These are phyloP conservation scores for Pseudogymnoascus verrucosus DNA, from an alignment of 2,329 filamentous ascomycete genomes.

Conservation along the genomic window DNA sequence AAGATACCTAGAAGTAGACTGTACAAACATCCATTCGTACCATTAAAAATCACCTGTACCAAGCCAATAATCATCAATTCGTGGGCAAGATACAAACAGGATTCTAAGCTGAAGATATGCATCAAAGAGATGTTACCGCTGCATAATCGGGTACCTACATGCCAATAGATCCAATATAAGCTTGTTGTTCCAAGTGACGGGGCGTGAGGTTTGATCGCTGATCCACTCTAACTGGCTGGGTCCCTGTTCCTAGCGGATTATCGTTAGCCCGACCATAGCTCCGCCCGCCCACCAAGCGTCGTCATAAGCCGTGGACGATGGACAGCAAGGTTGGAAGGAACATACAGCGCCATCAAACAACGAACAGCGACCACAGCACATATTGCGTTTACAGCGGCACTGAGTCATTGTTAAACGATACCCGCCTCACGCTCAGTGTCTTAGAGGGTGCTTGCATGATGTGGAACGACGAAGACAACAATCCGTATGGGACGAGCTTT, in stretches of 20 bases:
- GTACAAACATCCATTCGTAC: not conserved
- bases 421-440: not conserved
- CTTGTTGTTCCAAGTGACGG: not conserved
- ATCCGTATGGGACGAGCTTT: slow-evolving; percentile 87
- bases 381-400: not conserved
- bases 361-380: not conserved
- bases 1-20: slow-evolving; percentile 32
- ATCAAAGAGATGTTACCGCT: not conserved
- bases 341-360: slow-evolving; percentile 1
- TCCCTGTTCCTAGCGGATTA: slow-evolving; percentile 2
- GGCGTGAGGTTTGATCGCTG: not conserved
- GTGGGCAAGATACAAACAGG: not conserved
- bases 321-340: slow-evolving; percentile 6
- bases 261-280: not conserved
- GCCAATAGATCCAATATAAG: not conserved
- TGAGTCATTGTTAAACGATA: not conserved
- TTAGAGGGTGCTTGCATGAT: slow-evolving; percentile 42
- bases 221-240: slow-evolving; percentile 5
- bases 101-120: not conserved
- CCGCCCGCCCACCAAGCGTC: slow-evolving; percentile 4
- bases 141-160: not conserved
- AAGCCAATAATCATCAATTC: not conserved
- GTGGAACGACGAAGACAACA: slow-evolving; percentile 99
- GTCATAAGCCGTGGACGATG: not conserved
- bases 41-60: not conserved